phyloP scores from a whole-genome alignment of 495 filamentous ascomycete genomes.

The Xylaria scruposa region DNA sequence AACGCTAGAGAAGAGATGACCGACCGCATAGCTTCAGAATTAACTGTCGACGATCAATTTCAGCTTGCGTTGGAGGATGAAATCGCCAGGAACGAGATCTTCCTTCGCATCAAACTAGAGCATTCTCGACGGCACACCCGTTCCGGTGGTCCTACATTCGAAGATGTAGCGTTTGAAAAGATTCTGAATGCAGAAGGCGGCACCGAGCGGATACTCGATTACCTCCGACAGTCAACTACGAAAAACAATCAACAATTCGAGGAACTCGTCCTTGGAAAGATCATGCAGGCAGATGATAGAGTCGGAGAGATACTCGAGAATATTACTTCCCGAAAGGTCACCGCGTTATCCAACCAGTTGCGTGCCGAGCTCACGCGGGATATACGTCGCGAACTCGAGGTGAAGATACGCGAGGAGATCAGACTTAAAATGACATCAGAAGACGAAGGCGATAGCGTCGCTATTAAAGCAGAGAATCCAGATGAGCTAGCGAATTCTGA shows the following conservation, averaged over 20 bases:
- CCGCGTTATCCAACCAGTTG: background rate
- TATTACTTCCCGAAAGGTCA: background rate
- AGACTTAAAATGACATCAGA: no score
- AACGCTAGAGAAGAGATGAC: background rate
- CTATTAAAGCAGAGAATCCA: background rate
- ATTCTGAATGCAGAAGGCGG: background rate
- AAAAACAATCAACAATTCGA: background rate
- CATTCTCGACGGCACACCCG: background rate
- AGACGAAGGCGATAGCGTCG: no score
- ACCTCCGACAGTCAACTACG: background rate
- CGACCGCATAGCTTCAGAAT: background rate
- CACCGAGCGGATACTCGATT: background rate
- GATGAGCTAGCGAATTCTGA: background rate
- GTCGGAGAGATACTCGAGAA: background rate
- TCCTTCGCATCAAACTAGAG: background rate
- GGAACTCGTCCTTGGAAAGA: background rate
- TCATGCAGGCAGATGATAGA: background rate
- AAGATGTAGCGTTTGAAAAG: background rate
- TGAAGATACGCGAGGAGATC: background rate
- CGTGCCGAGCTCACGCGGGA: background rate
- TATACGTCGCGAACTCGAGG: background rate
- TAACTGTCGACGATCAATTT: no score
- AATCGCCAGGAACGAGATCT: background rate
- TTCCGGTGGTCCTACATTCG: no score
- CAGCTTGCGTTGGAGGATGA: background rate